These are phyloP conservation scores for Odontarrhena argentea DNA, from an alignment of 345 rosid genomes.

Conservation along the genomic window DNA sequence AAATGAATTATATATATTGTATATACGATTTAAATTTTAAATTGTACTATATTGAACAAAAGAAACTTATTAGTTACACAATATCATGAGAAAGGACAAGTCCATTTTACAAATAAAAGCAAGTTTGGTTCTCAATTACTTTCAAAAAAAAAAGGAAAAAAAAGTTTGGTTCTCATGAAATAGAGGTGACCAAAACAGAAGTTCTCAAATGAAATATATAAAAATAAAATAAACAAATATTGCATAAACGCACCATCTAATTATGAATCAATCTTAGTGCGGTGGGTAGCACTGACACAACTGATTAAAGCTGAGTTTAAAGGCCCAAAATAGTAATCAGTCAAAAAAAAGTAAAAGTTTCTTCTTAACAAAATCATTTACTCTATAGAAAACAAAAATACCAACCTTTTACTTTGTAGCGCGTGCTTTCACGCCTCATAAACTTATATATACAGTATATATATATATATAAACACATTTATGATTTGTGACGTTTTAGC, in stretches of 20 bases:
- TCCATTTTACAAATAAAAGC: too few species aligned
- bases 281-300: constrained; percentile 72
- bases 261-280: constrained; percentile 76
- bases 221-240: not conserved
- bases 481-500: constrained; percentile 7
- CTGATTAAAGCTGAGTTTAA: constrained; percentile 52
- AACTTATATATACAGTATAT: not conserved
- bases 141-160: too few species aligned
- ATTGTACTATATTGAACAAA: too few species aligned
- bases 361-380: constrained; percentile 25
- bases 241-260: constrained; percentile 38
- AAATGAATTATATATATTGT: too few species aligned
- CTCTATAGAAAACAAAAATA: not conserved
- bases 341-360: constrained; percentile 31
- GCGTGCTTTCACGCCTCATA: constrained; percentile 18
- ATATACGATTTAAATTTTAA: too few species aligned
- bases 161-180: too few species aligned
- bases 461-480: too few species aligned
- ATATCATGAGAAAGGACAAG: too few species aligned
- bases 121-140: too few species aligned
- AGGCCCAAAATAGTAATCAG: constrained; percentile 46
- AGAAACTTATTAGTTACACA: too few species aligned
- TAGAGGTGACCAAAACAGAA: too few species aligned
- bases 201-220: too few species aligned
- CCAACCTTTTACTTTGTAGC: constrained; percentile 17